Evolutionary conservation across 345 rosid genomes (phyloP).

Genomic region (Citrus hindsii): DNA sequence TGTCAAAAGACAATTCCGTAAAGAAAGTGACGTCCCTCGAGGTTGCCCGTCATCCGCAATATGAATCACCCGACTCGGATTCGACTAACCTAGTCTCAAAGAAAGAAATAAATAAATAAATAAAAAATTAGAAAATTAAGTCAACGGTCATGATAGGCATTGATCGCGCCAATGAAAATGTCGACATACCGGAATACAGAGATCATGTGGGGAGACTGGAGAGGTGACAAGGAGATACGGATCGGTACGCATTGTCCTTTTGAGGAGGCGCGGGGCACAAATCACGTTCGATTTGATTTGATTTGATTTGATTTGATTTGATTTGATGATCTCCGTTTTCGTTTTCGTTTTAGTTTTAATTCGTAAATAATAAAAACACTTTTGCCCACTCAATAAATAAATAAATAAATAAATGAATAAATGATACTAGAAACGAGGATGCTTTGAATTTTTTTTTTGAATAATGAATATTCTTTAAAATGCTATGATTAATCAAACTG

Average conservation of each 20-base stretch:
- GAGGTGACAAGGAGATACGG: conserved; percentile 18
- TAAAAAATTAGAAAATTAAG: too few species aligned
- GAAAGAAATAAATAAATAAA: too few species aligned
- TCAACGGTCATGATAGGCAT: not conserved
- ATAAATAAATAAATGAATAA: too few species aligned
- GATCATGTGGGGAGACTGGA: too few species aligned
- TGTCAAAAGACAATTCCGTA: not conserved
- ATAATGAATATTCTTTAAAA: not conserved
- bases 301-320: too few species aligned
- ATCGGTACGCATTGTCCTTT: conserved; percentile 33
- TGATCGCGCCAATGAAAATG: too few species aligned
- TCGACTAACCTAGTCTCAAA: not conserved
- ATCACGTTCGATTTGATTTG: too few species aligned
- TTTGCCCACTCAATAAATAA: not conserved
- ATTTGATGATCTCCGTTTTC: not conserved
- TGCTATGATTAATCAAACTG: not conserved
- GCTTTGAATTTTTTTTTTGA: not conserved
- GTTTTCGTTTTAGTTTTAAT: not conserved
- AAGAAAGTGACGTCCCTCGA: not conserved
- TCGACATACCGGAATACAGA: too few species aligned
- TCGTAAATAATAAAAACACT: not conserved
- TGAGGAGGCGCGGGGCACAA: not conserved
- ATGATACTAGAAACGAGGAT: not conserved
- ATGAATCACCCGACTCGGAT: not conserved
- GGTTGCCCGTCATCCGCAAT: not conserved